Evolutionary conservation across 345 rosid species (phyloP).

Genomic region (Pistacia atlantica): DNA sequence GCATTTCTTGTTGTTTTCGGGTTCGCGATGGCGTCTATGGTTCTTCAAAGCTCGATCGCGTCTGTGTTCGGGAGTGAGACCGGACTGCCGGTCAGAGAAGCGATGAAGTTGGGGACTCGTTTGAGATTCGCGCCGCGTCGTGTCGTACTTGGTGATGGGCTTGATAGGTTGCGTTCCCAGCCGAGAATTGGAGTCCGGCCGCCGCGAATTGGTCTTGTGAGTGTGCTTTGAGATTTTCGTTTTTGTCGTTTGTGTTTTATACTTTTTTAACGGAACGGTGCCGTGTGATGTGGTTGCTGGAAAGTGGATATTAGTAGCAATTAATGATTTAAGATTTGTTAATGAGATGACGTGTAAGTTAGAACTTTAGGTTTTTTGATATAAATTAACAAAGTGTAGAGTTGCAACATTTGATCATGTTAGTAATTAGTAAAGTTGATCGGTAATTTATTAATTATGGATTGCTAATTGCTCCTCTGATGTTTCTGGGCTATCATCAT

Average conservation of each 20-base stretch:
- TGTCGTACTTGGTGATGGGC: constrained; percentile 48
- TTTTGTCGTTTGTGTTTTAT: neutral
- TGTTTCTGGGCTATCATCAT: no score
- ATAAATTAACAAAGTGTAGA: no score
- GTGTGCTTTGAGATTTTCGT: constrained; percentile 29
- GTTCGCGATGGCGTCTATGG: constrained; percentile 70
- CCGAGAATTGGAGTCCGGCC: constrained; percentile 76
- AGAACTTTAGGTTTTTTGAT: no score
- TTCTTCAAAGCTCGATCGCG: constrained; percentile 80
- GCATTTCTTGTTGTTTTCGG: constrained; percentile 64
- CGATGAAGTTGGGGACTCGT: constrained; percentile 58
- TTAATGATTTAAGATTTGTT: no score
- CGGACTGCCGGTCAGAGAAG: constrained; percentile 40
- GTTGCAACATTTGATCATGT: no score
- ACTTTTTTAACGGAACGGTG: no score
- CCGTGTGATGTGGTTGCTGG: neutral
- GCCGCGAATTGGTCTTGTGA: constrained; percentile 84
- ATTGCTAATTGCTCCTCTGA: no score
- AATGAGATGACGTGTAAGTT: no score
- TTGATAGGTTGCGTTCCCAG: constrained; percentile 49
- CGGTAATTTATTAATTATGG: no score
- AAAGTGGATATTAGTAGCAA: neutral
- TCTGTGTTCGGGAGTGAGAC: constrained; percentile 42
- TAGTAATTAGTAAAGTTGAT: no score
- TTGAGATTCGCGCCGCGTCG: constrained; percentile 59